Evolutionary conservation across 257 asterid species (phyloP).

Genomic region (Coffea eugenioides): DNA sequence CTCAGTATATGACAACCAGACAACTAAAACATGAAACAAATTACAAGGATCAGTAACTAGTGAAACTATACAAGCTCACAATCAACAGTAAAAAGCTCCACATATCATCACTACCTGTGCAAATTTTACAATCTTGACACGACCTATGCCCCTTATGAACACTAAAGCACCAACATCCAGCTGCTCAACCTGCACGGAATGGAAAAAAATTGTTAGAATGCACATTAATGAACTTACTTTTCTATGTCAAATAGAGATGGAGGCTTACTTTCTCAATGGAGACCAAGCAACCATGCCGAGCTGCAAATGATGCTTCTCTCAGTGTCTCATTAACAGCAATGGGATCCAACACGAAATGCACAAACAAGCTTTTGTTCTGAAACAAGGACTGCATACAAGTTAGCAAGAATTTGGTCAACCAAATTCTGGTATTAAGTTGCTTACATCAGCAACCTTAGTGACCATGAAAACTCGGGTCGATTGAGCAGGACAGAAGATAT

Average conservation of each 20-base stretch:
- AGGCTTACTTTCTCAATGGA: slow-evolving; percentile 65
- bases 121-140: slow-evolving; percentile 57
- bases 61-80: not conserved
- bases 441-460: not conserved
- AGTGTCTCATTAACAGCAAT: slow-evolving; percentile 47
- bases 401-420: not conserved
- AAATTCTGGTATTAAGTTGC: slow-evolving; percentile 8
- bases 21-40: not conserved
- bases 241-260: not conserved
- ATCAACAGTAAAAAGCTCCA: not conserved
- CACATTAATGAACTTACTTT: not conserved
- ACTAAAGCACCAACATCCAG: slow-evolving; percentile 75
- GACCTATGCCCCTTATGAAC: slow-evolving; percentile 72
- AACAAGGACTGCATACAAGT: slow-evolving; percentile 49
- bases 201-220: slow-evolving; percentile 9
- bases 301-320: slow-evolving; percentile 67
- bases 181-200: slow-evolving; percentile 54
- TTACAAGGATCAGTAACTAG: not conserved
- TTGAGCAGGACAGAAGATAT: slow-evolving; percentile 1
- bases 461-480: not conserved
- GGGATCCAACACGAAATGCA: slow-evolving; percentile 82
- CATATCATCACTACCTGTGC: slow-evolving; percentile 44
- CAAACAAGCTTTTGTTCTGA: slow-evolving; percentile 57
- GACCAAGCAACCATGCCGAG: slow-evolving; percentile 75
- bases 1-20: not conserved